Percentiles rank a stretch among this genome's conserved stretches.
These are phyloP conservation scores for Saccharomycopsis schoenii DNA, from an alignment of 805 yeast species.

Conservation along the genomic window DNA sequence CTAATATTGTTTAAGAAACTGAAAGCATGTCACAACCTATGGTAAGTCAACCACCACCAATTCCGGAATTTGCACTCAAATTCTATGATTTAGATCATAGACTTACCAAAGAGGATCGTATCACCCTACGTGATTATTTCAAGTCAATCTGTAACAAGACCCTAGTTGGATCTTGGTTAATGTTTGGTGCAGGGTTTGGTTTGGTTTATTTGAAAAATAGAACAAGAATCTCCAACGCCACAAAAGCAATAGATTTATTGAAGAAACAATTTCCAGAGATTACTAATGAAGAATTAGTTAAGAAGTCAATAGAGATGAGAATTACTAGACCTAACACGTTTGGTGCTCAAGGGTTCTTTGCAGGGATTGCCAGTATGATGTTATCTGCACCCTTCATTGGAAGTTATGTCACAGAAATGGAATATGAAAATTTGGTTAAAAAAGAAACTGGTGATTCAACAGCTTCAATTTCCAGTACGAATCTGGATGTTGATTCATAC, in stretches of 20 bases:
- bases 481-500: background rate
- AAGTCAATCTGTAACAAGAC: background rate
- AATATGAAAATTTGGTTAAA: background rate
- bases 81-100: conserved; percentile 12
- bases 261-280: background rate
- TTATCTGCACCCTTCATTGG: background rate
- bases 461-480: too few species aligned
- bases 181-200: conserved; percentile 8
- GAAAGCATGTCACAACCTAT: background rate
- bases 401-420: background rate
- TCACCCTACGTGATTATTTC: conserved; percentile 7
- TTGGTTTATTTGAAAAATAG: conserved; percentile 8
- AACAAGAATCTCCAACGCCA: background rate
- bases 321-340: background rate
- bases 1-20: background rate
- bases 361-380: conserved; percentile 4
- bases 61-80: conserved; percentile 4
- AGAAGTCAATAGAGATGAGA: background rate
- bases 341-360: conserved; percentile 7
- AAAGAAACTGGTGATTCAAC: background rate
- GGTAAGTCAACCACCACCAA: background rate
- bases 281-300: conserved; percentile 4
- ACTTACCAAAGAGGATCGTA: conserved; percentile 8
- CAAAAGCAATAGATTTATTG: background rate
- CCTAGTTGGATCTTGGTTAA: background rate